Evolutionary conservation across 306 rosid species (phyloP).

Genomic region (Begonia peltatifolia): DNA sequence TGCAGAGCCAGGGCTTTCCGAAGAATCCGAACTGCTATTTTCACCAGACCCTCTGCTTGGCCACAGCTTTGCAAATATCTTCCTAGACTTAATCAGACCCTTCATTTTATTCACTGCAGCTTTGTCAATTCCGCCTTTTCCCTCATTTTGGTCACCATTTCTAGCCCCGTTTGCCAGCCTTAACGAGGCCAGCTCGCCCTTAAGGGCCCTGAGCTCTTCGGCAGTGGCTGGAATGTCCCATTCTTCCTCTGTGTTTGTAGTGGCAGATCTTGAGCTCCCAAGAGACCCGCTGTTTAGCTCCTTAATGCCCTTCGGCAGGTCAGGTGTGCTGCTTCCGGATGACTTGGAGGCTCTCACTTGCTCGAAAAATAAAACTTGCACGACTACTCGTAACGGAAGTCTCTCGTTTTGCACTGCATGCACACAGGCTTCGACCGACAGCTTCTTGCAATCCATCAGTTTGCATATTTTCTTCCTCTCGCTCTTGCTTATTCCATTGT

Average conservation of each 20-base stretch:
- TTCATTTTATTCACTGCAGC: conserved; percentile 72
- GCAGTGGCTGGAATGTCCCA: conserved; percentile 56
- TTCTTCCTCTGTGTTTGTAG: conserved; percentile 73
- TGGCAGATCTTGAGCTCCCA: conserved; percentile 77
- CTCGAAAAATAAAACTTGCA: conserved; percentile 91
- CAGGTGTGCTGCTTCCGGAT: conserved; percentile 93
- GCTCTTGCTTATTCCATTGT: conserved; percentile 69
- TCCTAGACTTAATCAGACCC: conserved; percentile 71
- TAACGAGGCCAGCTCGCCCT: conserved; percentile 74
- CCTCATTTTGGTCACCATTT: conserved; percentile 35
- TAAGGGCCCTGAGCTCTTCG: conserved; percentile 77
- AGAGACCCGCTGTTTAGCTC: conserved; percentile 55
- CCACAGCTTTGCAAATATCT: conserved; percentile 62
- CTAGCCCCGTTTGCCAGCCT: conserved; percentile 46
- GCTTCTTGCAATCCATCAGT: conserved; percentile 83
- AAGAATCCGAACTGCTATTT: conserved; percentile 89
- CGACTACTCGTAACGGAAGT: conserved; percentile 81
- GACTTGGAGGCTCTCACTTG: conserved; percentile 65
- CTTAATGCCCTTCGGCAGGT: conserved; percentile 57
- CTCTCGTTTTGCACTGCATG: conserved; percentile 96
- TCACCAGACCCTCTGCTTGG: conserved; percentile 70
- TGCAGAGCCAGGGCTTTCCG: conserved; percentile 68
- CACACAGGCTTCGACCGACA: conserved; percentile 81
- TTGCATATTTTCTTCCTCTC: conserved; percentile 85
- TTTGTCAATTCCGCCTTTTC: conserved; percentile 37